Conservation (phyloP, 495 filamentous ascomycete genomes). For the Podospora appendiculata region DNA sequence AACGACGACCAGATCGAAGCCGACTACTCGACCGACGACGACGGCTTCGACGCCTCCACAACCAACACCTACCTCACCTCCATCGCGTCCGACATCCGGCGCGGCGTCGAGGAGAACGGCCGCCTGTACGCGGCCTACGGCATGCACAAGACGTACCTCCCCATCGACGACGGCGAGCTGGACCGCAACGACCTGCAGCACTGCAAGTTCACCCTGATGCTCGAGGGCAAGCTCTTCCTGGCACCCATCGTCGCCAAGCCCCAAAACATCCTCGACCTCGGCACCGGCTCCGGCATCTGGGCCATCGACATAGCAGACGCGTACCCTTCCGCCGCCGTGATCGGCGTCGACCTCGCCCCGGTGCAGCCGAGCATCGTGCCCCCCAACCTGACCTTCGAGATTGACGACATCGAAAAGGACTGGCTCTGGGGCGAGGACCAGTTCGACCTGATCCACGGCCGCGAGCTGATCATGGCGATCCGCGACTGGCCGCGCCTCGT, state of each 20-base stretch:
- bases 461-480: conserved; percentile 48
- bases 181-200: conserved; percentile 15
- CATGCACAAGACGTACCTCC: conserved; percentile 6
- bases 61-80: conserved; percentile 9
- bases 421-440: conserved; percentile 43
- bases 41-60: conserved; percentile 5
- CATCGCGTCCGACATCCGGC: conserved; percentile 7
- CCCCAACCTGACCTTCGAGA: conserved; percentile 44
- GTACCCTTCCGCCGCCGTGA: conserved; percentile 43
- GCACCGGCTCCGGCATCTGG: conserved; percentile 34
- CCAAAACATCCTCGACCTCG: conserved; percentile 51
- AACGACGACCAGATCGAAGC: conserved; percentile 2
- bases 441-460: conserved; percentile 62
- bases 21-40: conserved; percentile 1
- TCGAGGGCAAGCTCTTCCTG: conserved; percentile 47
- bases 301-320: conserved; percentile 34
- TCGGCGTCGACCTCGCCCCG: conserved; percentile 57
- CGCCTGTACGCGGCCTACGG: conserved; percentile 7
- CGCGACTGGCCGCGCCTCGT: conserved; percentile 46
- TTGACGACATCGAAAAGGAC: conserved; percentile 47
- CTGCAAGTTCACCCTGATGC: conserved; percentile 26
- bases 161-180: conserved; percentile 7
- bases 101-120: conserved; percentile 9
- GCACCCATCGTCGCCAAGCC: conserved; percentile 41
- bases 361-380: conserved; percentile 46